These are phyloP conservation scores for Coemansia sp. DNA, from an alignment of 192 early-diverging fungal genomes.

Conservation along the genomic window DNA sequence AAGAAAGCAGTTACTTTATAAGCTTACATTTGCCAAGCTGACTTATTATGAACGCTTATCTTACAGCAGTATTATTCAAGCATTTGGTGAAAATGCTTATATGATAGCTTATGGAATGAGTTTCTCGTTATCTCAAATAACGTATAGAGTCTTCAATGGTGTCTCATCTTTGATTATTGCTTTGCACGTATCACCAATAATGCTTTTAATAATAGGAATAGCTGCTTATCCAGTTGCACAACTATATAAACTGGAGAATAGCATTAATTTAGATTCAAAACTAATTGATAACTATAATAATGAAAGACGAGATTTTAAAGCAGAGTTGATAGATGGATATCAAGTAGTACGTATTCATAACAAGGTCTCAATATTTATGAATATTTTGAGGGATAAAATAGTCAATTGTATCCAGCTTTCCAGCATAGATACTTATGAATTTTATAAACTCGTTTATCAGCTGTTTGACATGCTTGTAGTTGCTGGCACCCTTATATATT, in stretches of 20 bases:
- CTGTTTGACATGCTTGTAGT: background rate
- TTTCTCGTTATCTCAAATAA: background rate
- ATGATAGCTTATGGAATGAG: background rate
- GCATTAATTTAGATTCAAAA: background rate
- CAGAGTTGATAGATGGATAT: constrained; percentile 3
- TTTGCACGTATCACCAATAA: background rate
- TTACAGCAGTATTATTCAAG: background rate
- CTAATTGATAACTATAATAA: background rate
- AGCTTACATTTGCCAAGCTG: background rate
- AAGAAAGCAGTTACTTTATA: background rate
- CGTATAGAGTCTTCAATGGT: background rate
- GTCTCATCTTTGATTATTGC: background rate
- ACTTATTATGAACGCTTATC: background rate
- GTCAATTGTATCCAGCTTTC: background rate
- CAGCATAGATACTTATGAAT: background rate
- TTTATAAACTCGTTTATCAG: background rate
- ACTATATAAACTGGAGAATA: background rate
- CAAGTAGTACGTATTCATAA: constrained; percentile 8
- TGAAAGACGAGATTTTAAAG: background rate
- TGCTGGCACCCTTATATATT: background rate
- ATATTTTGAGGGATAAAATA: background rate
- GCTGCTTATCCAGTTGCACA: background rate
- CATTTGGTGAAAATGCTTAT: background rate
- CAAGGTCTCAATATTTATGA: constrained; percentile 1
- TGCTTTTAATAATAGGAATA: background rate